A percentile compares a stretch with the other conserved stretches of the same genome.
Conservation (phyloP, 139 green algal species). For the Micromonas pusilla region DNA sequence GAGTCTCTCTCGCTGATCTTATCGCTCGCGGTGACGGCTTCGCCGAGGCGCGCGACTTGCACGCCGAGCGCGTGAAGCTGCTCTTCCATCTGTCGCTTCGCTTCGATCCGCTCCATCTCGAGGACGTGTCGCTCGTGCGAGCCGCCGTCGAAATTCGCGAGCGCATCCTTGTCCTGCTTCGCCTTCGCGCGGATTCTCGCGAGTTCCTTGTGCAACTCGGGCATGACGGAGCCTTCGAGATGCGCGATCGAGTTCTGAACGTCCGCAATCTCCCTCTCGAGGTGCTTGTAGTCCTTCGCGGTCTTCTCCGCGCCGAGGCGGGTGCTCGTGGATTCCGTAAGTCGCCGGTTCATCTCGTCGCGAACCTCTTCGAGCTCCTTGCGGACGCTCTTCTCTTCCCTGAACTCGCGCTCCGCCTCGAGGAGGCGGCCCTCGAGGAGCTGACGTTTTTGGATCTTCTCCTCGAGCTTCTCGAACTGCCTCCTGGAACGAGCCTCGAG, state of each 20-base stretch:
- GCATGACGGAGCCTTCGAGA: too few species aligned
- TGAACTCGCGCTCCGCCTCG: background rate
- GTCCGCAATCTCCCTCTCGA: background rate
- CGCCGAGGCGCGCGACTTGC: background rate
- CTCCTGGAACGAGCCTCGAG: background rate
- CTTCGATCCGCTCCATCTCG: background rate
- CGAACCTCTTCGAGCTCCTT: background rate
- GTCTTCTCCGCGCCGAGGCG: background rate
- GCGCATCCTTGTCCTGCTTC: background rate
- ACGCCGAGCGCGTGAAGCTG: background rate
- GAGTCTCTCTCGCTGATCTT: background rate
- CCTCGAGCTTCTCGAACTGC: background rate
- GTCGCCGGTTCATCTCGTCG: background rate
- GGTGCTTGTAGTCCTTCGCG: background rate
- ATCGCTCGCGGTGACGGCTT: background rate
- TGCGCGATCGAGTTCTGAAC: too few species aligned
- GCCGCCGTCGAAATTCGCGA: background rate
- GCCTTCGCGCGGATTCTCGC: background rate
- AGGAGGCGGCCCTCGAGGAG: background rate
- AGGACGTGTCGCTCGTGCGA: background rate
- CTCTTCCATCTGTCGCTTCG: background rate
- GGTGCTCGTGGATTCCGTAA: background rate
- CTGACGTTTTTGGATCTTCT: background rate
- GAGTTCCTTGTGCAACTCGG: background rate
- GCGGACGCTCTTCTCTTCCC: background rate